Conservation (phyloP, 1,139 yeast species). For the Suhomyces panamericanus region DNA sequence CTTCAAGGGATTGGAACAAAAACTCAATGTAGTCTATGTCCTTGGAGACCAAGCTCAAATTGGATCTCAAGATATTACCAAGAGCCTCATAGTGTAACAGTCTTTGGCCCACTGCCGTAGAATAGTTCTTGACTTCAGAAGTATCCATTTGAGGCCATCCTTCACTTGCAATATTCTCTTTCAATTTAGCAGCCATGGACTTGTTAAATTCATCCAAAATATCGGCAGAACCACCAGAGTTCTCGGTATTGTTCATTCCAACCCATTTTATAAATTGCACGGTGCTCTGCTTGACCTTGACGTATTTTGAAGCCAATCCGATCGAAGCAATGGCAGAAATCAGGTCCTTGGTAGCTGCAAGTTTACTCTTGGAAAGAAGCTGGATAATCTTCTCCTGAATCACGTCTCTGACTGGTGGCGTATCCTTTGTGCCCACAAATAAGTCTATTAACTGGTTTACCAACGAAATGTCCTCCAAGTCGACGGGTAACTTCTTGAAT, state of each 20-base stretch:
- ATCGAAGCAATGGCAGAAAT: constrained; percentile 48
- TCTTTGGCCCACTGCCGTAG: constrained; percentile 45
- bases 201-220: constrained; percentile 31
- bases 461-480: constrained; percentile 50
- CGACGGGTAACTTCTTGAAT: constrained; percentile 51
- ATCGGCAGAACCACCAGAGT: constrained; percentile 8
- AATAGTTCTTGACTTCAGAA: constrained; percentile 29
- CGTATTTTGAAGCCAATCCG: constrained; percentile 57
- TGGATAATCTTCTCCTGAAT: constrained; percentile 62
- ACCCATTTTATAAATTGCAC: constrained; percentile 65
- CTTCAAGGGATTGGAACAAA: constrained; percentile 68
- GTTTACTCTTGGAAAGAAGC: constrained; percentile 51
- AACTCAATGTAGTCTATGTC: constrained; percentile 61
- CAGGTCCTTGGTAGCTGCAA: constrained; percentile 42
- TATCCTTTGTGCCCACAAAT: constrained; percentile 42
- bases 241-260: constrained; percentile 23
- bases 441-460: constrained; percentile 46
- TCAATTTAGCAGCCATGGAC: constrained; percentile 51
- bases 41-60: constrained; percentile 42
- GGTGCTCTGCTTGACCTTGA: constrained; percentile 50
- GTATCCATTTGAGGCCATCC: constrained; percentile 59
- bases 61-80: constrained; percentile 60
- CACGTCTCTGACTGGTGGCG: constrained; percentile 54
- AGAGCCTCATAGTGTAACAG: constrained; percentile 74
- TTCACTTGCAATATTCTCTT: constrained; percentile 50